Base-by-base conservation (phyloP, 2,329 filamentous ascomycete genomes). In the Sarocladium oryzae region DNA sequence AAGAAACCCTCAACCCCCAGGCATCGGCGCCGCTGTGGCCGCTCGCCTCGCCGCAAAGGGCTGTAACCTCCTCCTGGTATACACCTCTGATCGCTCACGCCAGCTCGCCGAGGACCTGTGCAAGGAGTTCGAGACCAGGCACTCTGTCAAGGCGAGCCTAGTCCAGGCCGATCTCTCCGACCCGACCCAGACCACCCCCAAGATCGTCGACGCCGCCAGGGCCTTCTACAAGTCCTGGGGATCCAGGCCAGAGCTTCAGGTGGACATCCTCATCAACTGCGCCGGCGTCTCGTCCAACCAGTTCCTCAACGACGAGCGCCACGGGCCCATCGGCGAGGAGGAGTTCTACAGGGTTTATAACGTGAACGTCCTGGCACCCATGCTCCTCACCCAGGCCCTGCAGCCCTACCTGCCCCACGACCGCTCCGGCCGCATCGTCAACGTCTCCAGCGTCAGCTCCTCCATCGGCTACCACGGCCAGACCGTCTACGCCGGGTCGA, bases 181-280 rank as follows among this genome's bases (percentile, higher is more conserved):
- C 15, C 46, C 70, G 83, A 56, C 57, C 2, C 52, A 57, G 5
- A 63, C 65, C 9, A 52, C 59, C 1, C 15, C 53, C n/a, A 59
- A 53, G 43, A 63, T 69, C 35, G 52, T 69, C 15, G 56, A 61
- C 2, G 62, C 63, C 16, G 54, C 54, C n/a, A 43, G 51, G 13
- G 30, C 37, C 15, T 57, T 67, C 48, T 66, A 60, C 54, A 38
- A 52, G 8, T 58, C 57, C 10, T 63, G 60, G 55, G 59, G 46
- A 21, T 18, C 51, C 11, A 50, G 28, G 7, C 7, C 20, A 11
- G 26, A 56, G 6, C 63, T 68, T 53, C 61, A 63, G 60, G 77
- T 95, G 61, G 88, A 95, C 69, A 88, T 95, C 55, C 73, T 95
- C 50, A 73, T 95, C 73, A 95, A 95, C 77, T 95, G 95, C 66